Base-by-base conservation (phyloP, 2,329 filamentous ascomycete species). In the Alternaria arbusti region DNA sequence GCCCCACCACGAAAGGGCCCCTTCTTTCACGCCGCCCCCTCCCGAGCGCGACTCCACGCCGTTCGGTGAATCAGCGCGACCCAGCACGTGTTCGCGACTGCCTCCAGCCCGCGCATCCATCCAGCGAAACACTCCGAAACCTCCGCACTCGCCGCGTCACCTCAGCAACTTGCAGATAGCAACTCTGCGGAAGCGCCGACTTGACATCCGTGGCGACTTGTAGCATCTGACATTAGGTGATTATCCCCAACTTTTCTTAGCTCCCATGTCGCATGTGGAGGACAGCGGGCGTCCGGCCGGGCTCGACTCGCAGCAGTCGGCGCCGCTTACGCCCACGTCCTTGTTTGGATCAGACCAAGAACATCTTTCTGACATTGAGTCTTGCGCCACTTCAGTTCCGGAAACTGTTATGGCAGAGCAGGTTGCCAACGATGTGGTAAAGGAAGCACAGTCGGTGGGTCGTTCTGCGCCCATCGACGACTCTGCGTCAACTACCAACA, bases 321-420 rank as follows among this genome's bases (percentile, higher is more conserved):
- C 64, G 65, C 70, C 66, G 50, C 57, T 47, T 57, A 59, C 65
- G 54, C 61, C 68, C 43, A 25, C 60, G 32, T 54, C 60, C 26
- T 59, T 60, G 54, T 49, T 44, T 61, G 63, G 72, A 71, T 70
- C 70, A 72, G 75, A 76, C 56, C 65, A 68, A 52, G 61, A 76
- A 62, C 67, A 68, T 36, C 57, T 36, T 70, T 80, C 78, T 81
- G 72, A 80, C 78, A 69, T 52, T 62, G 65, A 54, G 56, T 65
- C 64, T 69, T 71, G 68, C 68, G 65, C 72, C 70, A 69, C 74
- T 20, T 69, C 81, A 86, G 84, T 80, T 80, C 80, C 83, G 80
- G 81, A 83, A 80, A 83, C 87, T 90, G 88, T 90, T 89, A 90
- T 90, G 88, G 88, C 88, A 89, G 88, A 89, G 87, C 86, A 88